Percentiles rank a stretch among this genome's conserved stretches.
Conservation (phyloP, 192 early-diverging fungal species). For the Coemansia sp. region DNA sequence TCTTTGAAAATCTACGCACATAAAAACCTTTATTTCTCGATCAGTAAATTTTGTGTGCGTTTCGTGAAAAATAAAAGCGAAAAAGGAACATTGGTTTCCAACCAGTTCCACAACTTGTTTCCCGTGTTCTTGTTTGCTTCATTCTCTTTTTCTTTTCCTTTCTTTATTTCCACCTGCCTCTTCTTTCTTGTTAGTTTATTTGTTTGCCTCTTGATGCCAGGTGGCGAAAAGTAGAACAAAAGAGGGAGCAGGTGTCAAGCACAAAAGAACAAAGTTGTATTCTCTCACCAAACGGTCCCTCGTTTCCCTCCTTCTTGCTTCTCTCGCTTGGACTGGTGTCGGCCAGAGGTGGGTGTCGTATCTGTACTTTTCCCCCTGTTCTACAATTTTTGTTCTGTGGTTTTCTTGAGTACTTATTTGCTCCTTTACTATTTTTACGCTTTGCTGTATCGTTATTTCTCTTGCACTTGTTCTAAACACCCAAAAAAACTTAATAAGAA, state of each 20-base stretch:
- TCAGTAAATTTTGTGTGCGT: too few species aligned
- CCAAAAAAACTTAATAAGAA: too few species aligned
- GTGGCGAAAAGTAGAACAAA: background rate
- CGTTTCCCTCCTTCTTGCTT: constrained; percentile 1
- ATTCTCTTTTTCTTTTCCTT: background rate
- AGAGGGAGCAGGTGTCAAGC: background rate
- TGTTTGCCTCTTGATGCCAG: background rate
- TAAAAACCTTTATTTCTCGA: too few species aligned
- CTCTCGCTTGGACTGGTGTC: background rate
- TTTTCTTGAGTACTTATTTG: background rate
- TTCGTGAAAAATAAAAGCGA: too few species aligned
- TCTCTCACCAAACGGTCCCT: background rate
- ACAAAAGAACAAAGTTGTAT: background rate
- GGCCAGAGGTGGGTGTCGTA: background rate
- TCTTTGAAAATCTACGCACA: too few species aligned
- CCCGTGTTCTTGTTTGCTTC: background rate
- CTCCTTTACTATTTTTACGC: background rate
- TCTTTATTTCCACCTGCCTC: background rate
- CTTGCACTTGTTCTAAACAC: background rate
- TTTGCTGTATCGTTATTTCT: background rate
- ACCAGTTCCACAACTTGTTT: background rate
- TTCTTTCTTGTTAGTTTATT: background rate
- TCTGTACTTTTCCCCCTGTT: background rate
- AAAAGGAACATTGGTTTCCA: too few species aligned
- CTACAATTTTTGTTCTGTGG: background rate